These are phyloP conservation scores for Parathielavia hyrcaniae DNA, from an alignment of 495 filamentous ascomycete species.

Conservation along the genomic window DNA sequence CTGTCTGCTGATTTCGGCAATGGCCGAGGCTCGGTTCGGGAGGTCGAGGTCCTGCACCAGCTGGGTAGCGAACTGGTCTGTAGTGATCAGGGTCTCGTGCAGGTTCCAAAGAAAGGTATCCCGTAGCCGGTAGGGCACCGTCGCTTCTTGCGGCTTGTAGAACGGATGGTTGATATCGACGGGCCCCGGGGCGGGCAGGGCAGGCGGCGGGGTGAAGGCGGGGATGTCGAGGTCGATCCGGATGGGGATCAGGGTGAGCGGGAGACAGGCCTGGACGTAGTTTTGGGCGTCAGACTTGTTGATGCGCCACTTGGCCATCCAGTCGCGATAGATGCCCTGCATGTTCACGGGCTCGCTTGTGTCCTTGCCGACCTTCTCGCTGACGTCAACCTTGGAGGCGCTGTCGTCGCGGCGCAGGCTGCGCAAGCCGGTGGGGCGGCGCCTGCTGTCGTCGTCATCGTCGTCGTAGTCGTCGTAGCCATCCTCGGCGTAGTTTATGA, in stretches of 20 bases:
- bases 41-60: slow-evolving; percentile 94
- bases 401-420: slow-evolving; percentile 76
- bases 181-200: slow-evolving; percentile 61
- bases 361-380: slow-evolving; percentile 80
- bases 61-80: slow-evolving; percentile 85
- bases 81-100: slow-evolving; percentile 88
- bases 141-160: slow-evolving; percentile 69
- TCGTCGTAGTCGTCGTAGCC: slow-evolving; percentile 92
- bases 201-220: slow-evolving; percentile 64
- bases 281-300: slow-evolving; percentile 63
- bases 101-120: slow-evolving; percentile 97
- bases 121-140: slow-evolving; percentile 78
- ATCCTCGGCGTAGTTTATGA: slow-evolving; percentile 96
- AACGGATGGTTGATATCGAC: slow-evolving; percentile 53
- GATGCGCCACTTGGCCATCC: slow-evolving; percentile 70
- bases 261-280: slow-evolving; percentile 75
- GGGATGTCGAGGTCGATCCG: slow-evolving; percentile 91
- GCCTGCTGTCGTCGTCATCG: slow-evolving; percentile 66
- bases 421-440: slow-evolving; percentile 76
- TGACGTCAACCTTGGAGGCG: slow-evolving; percentile 47
- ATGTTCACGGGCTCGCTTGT: slow-evolving; percentile 70
- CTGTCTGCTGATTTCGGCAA: slow-evolving; percentile 78
- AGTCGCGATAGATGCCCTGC: slow-evolving; percentile 87
- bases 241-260: slow-evolving; percentile 87
- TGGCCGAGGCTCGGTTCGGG: slow-evolving; percentile 60